Evolutionary conservation across 495 filamentous ascomycete species (phyloP).

Genomic region (Trichocladium antarcticum): DNA sequence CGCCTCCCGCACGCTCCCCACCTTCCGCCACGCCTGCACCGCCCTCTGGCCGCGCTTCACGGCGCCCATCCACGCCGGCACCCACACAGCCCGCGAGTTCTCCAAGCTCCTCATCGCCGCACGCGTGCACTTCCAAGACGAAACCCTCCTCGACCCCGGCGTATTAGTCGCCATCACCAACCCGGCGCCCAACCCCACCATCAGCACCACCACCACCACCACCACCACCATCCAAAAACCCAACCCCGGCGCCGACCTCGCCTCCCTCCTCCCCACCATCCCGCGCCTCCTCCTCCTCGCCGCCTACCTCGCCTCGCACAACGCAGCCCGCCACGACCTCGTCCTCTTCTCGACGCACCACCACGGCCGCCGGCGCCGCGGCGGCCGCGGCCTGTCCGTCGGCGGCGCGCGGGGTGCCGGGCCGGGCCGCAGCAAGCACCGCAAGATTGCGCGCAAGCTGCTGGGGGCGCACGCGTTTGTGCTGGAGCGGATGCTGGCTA

Average conservation of each 20-base stretch:
- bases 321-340: slow-evolving; percentile 62
- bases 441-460: slow-evolving; percentile 60
- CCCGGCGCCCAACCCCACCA: slow-evolving; percentile 5
- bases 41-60: slow-evolving; percentile 63
- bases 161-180: slow-evolving; percentile 46
- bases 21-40: slow-evolving; percentile 45
- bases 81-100: slow-evolving; percentile 66
- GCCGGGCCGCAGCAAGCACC: slow-evolving; percentile 52
- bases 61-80: slow-evolving; percentile 50
- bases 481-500: slow-evolving; percentile 76
- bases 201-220: slow-evolving; percentile 9
- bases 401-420: slow-evolving; percentile 17
- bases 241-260: slow-evolving; percentile 20
- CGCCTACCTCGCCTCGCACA: slow-evolving; percentile 87
- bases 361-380: slow-evolving; percentile 37
- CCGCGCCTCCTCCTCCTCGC: slow-evolving; percentile 74
- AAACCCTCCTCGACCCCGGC: slow-evolving; percentile 56
- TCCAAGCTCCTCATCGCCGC: slow-evolving; percentile 65
- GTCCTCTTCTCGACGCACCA: slow-evolving; percentile 76
- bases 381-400: slow-evolving; percentile 20
- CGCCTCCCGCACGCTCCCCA: slow-evolving; percentile 52
- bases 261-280: slow-evolving; percentile 59
- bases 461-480: slow-evolving; percentile 71
- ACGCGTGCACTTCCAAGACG: slow-evolving; percentile 64
- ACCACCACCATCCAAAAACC: background rate